These are phyloP conservation scores for Alternaria metachromatica DNA, from an alignment of 2,329 filamentous ascomycete genomes.

Conservation along the genomic window DNA sequence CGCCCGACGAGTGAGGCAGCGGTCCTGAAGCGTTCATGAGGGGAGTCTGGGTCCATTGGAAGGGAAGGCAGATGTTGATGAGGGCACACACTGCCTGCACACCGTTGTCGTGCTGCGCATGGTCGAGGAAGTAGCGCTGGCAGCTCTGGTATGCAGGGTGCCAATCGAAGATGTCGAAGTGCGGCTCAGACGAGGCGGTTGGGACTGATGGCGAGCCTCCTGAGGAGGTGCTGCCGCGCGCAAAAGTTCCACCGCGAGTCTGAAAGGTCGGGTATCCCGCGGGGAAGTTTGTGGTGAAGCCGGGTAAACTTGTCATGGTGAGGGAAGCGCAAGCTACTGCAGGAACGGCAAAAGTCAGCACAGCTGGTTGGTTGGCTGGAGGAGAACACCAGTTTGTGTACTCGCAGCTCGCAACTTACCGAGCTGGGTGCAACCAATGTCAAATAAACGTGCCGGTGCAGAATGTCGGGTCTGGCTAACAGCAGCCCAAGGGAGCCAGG, in stretches of 20 bases:
- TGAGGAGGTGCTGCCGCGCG: conserved; percentile 32
- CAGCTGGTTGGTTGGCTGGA: conserved; percentile 23
- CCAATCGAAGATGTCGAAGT: conserved; percentile 89
- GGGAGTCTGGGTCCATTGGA: conserved; percentile 69
- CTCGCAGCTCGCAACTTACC: conserved; percentile 27
- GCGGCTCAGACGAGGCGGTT: conserved; percentile 33
- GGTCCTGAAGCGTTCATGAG: conserved; percentile 49
- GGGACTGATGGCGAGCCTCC: conserved; percentile 33
- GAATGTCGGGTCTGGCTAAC: conserved; percentile 3
- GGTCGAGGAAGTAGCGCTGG: conserved; percentile 87
- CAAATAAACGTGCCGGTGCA: conserved; percentile 8
- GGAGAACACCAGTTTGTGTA: conserved; percentile 25
- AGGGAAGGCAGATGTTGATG: conserved; percentile 90
- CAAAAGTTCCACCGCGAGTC: conserved; percentile 35
- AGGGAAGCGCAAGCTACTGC: conserved; percentile 29
- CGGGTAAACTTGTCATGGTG: conserved; percentile 37
- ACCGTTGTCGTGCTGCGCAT: conserved; percentile 80
- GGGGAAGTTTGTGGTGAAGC: conserved; percentile 41
- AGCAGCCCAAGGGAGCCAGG: conserved; percentile 7
- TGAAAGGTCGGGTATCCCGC: conserved; percentile 42
- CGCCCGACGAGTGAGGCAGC: conserved; percentile 39
- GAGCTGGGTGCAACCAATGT: conserved; percentile 19
- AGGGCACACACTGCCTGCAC: conserved; percentile 90
- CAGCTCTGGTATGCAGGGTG: conserved; percentile 90
- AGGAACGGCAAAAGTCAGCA: conserved; percentile 34